Evolutionary conservation across 345 rosid genomes (phyloP), one percentile per base, ranked within the genome.

Genomic region (Limnanthes douglasii): DNA sequence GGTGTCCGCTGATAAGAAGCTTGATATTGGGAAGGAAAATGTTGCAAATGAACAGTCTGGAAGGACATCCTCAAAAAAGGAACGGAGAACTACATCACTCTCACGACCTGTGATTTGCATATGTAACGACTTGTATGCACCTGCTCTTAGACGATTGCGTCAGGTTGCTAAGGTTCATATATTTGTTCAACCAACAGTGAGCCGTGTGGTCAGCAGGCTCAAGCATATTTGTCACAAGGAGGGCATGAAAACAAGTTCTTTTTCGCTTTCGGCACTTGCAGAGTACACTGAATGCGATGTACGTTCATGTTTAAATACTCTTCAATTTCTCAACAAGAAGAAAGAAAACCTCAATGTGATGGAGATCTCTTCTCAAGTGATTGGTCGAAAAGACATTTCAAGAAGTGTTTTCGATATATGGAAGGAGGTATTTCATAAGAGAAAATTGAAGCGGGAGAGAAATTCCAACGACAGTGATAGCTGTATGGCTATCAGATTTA

Each of bases 351-450:
- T 88, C 49, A 80, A 72, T 43, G 70, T 53, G 95, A 47, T 72
- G 54, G 84, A 74, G 41, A 68, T 90, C 44, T 63, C 81, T 39
- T 69, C 98, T 54, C 98, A 84, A 64, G 82, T 84, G 46, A 72
- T 84, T 62, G 98, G 95, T 40, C 70, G 61, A 31, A 90, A 90
- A 71, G 98, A 90, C 55, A 56, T 79, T 53, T 79, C 86, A 48
- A 76, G 65, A 60, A 69, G 70, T 65, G 59, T 71, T 43, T 90
- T 76, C 66, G 94, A 90, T 44, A 64, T 90, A 59, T 90, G 95
- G 98, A 90, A 77, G 63, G 98, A 84, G 95, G 98, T 84, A 61
- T 90, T 90, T 53, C 94, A 69, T 54, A 84, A 67, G 71, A 78
- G 59, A 56, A 83, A 72, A 63, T 19, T 18, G 22, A 80, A 68